These are phyloP conservation scores for Henckelia pumila DNA, from an alignment of 257 asterid species.

Conservation along the genomic window DNA sequence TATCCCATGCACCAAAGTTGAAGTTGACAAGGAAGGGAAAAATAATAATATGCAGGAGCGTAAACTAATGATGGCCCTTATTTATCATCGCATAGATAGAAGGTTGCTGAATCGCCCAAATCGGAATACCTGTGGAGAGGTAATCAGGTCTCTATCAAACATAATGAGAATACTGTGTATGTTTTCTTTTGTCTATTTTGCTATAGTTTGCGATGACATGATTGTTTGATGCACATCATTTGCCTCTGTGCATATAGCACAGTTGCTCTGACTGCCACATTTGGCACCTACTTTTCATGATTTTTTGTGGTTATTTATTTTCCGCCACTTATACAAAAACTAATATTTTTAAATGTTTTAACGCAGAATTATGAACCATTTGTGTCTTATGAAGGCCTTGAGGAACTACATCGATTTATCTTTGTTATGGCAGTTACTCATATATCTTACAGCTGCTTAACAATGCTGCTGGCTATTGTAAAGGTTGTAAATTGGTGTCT, in stretches of 20 bases:
- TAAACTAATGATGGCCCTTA: conserved; percentile 46
- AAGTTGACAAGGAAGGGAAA: conserved; percentile 53
- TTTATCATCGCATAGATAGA: conserved; percentile 25
- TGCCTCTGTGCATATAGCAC: background rate
- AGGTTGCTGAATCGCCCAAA: conserved; percentile 51
- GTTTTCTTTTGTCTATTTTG: conserved; percentile 12
- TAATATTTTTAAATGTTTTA: conserved; percentile 10
- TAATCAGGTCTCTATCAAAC: conserved; percentile 22
- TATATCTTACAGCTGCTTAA: conserved; percentile 90
- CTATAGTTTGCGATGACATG: background rate
- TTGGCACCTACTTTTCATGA: conserved; percentile 9
- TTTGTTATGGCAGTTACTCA: conserved; percentile 97
- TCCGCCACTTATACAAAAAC: conserved; percentile 11
- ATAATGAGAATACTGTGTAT: background rate
- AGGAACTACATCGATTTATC: conserved; percentile 96
- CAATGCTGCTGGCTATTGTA: conserved; percentile 92
- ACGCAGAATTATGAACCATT: conserved; percentile 85
- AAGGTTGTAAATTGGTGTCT: conserved; percentile 54
- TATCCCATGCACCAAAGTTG: conserved; percentile 76
- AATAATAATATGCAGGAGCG: conserved; percentile 41
- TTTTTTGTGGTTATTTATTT: conserved; percentile 5
- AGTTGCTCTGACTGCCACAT: conserved; percentile 1
- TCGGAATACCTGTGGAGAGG: conserved; percentile 73
- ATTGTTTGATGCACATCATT: background rate
- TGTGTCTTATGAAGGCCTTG: conserved; percentile 96